Percentiles rank a stretch among this genome's conserved stretches.
Evolutionary conservation across 257 asterid genomes (phyloP).

Genomic region (Petrea volubilis): DNA sequence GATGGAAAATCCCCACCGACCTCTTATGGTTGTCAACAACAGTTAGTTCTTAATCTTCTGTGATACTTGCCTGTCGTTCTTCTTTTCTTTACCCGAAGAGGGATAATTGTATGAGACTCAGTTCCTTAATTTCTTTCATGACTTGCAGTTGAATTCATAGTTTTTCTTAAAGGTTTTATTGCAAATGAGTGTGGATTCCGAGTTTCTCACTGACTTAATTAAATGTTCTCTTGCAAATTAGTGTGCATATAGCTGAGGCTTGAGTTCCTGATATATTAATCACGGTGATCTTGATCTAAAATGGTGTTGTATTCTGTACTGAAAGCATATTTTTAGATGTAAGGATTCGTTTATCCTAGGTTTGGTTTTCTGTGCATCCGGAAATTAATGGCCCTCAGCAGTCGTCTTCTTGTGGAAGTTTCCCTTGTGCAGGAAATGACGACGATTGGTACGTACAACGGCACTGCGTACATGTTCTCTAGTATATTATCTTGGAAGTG

Average conservation of each 20-base stretch:
- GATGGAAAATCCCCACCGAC: background rate
- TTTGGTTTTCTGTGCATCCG: too few relatives aligned
- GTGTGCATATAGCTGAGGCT: too few relatives aligned
- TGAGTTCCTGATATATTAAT: too few relatives aligned
- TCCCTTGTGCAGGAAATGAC: too few relatives aligned
- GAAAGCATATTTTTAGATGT: background rate
- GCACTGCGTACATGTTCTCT: too few relatives aligned
- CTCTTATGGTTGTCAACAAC: background rate
- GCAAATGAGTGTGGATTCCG: background rate
- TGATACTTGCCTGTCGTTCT: background rate
- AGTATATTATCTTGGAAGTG: too few relatives aligned
- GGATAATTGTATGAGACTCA: background rate
- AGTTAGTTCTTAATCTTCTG: background rate
- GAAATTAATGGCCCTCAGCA: too few relatives aligned
- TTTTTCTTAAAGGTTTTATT: background rate
- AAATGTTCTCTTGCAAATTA: too few relatives aligned
- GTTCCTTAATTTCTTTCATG: background rate
- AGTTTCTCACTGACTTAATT: too few relatives aligned
- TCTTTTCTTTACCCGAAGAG: background rate
- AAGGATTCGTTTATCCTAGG: background rate
- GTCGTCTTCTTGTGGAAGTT: background rate
- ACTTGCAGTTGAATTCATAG: background rate
- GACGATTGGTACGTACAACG: too few relatives aligned
- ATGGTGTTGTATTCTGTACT: too few relatives aligned
- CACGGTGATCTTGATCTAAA: too few relatives aligned